Base-by-base conservation (phyloP, 768 basidiomycete genomes). In the Epithele typhae region DNA sequence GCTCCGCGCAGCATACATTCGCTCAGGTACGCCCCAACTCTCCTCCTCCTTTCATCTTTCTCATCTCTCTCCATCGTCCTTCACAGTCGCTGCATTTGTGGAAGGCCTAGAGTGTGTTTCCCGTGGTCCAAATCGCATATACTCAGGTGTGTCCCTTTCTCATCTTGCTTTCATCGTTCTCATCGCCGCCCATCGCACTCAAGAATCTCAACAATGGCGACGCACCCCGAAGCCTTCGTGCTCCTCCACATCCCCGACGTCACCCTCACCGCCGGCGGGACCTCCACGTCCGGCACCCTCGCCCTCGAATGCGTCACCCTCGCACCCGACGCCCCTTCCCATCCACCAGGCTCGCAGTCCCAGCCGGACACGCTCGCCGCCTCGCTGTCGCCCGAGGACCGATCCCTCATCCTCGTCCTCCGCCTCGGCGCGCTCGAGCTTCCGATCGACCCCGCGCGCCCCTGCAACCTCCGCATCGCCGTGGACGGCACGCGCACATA, bases 401-500 rank as follows among this genome's bases (percentile, higher is more conserved):
- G 74, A 37, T 79, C 83, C 53, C 75, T 84, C 43, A 87, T 80
- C 63, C 78, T 89, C 43, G 79, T 88, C 18, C 59, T 87, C 37
- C 73, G 74, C 27, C 59, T 87, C 14, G 74, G 77, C 48, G 33
- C 63, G 3, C 70, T 77, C 36, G 84, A 88, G 56, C 66, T 73
- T 19, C 77, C 81, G 7, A 64, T 89, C 22, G 79, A 84, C 44
- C 85, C 86, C 1, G 63, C 70, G 3, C 67, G 73, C 17, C 46
- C 66, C 5, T 70, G 87, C 43, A 64, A 64, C 4, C 69, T 73
- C 40, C 54, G 61, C 1, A 62, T 75, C 17, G 53, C 57, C 33
- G 57, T 53, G 8, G 52, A 66, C 11, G 70, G 65, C 1, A 46
- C 62, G 15, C 64, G 76, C 51, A 66, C 59, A 5, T 82, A 79